A percentile compares a stretch with the other conserved stretches of the same genome.
Evolutionary conservation across 75 land plant species (phyloP).

Genomic region (Azolla pinnata): DNA sequence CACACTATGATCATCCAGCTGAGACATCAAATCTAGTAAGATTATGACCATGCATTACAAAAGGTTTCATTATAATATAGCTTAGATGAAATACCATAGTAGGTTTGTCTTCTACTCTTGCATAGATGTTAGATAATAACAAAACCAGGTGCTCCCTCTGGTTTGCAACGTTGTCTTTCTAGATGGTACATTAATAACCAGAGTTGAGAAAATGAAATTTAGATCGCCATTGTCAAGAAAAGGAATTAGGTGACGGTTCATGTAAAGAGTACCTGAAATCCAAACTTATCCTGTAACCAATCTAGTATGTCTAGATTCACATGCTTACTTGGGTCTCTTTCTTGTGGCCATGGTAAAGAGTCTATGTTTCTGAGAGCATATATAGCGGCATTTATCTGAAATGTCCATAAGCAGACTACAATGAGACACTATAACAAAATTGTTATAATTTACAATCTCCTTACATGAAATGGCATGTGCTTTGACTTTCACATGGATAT

Average conservation of each 20-base stretch:
- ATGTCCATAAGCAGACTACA: too few species aligned
- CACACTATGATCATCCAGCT: conserved; percentile 88
- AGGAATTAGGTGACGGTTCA: too few species aligned
- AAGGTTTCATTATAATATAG: too few species aligned
- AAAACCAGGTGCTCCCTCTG: conserved; percentile 90
- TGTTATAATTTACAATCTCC: too few species aligned
- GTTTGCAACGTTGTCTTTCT: conserved; percentile 92
- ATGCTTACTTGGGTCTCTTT: conserved; percentile 46
- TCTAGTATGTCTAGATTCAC: conserved; percentile 80
- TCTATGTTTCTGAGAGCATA: conserved; percentile 62
- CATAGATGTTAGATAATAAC: conserved; percentile 80
- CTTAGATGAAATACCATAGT: too few species aligned
- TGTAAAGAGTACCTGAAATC: conserved; percentile 93
- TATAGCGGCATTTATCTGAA: conserved; percentile 79
- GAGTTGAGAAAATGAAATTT: too few species aligned
- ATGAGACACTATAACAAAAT: too few species aligned
- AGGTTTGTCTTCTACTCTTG: conserved; percentile 32
- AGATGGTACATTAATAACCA: conserved; percentile 9
- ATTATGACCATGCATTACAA: too few species aligned
- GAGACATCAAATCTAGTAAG: too few species aligned
- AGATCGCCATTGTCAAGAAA: too few species aligned
- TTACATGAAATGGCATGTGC: too few species aligned
- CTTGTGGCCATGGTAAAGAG: conserved; percentile 59
- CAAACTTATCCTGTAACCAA: conserved; percentile 92
- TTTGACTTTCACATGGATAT: too few species aligned